phyloP scores from a whole-genome alignment of 805 yeast species.

The Zygotorulaspora danielsina region DNA sequence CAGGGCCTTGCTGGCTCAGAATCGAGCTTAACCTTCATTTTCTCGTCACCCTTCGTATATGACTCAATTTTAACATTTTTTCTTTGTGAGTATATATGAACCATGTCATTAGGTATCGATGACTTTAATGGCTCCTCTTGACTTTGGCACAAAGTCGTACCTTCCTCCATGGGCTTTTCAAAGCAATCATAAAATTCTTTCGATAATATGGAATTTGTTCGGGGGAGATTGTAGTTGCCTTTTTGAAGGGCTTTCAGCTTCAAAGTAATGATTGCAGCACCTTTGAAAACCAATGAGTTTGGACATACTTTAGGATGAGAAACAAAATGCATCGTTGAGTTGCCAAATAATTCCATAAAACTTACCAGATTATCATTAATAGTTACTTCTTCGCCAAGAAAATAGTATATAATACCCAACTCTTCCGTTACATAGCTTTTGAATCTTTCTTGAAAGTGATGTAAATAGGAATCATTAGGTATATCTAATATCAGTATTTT shows the following conservation, averaged over 20 bases:
- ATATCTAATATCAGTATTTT: constrained; percentile 69
- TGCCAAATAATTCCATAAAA: constrained; percentile 54
- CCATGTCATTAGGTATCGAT: constrained; percentile 16
- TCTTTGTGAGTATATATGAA: constrained; percentile 25
- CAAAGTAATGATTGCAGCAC: constrained; percentile 50
- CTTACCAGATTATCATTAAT: constrained; percentile 40
- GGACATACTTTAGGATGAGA: constrained; percentile 68
- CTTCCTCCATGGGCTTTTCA: constrained; percentile 26
- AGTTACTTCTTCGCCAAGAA: constrained; percentile 60
- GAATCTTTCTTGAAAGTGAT: constrained; percentile 33
- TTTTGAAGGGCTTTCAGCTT: constrained; percentile 54
- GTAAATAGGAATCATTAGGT: constrained; percentile 50
- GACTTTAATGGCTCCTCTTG: constrained; percentile 21
- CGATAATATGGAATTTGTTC: constrained; percentile 28
- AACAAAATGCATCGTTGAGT: constrained; percentile 49
- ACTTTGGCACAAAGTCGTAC: constrained; percentile 22
- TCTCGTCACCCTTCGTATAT: constrained; percentile 17
- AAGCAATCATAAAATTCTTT: constrained; percentile 35
- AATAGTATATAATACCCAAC: constrained; percentile 63
- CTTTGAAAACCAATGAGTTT: constrained; percentile 54
- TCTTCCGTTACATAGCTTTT: constrained; percentile 22
- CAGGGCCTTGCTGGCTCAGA: constrained; percentile 6
- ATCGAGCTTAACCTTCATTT: constrained; percentile 11
- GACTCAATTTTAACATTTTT: constrained; percentile 24
- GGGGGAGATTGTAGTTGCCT: constrained; percentile 39